These are phyloP conservation scores for Bryoerythrophyllum caledonicum DNA, from an alignment of 225 moss, liverwort and hornwort genomes.

Conservation along the genomic window DNA sequence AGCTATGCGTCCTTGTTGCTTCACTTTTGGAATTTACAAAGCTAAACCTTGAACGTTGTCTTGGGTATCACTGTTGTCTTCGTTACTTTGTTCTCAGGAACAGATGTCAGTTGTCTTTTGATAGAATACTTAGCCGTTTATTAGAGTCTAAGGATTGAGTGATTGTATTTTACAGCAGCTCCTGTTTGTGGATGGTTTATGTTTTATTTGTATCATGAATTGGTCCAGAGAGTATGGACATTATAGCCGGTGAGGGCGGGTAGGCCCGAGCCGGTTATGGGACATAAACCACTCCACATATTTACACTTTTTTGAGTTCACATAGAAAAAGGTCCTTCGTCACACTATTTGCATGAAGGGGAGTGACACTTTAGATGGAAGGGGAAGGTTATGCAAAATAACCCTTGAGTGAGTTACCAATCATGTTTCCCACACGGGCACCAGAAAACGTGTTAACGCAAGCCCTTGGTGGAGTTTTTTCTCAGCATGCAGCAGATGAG, in stretches of 20 bases:
- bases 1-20: neutral
- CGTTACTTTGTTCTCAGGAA: neutral
- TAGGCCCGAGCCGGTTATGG: no score
- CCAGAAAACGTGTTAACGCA: conserved; percentile 5
- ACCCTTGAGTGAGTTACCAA: no score
- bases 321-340: no score
- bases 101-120: neutral
- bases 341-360: no score
- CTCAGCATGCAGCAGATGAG: conserved; percentile 99
- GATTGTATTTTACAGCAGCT: neutral
- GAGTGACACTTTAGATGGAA: no score
- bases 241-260: no score
- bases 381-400: no score
- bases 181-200: neutral
- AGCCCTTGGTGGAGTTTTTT: conserved; percentile 23
- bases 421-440: no score
- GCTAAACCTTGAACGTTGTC: neutral
- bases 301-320: no score
- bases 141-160: neutral
- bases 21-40: conserved; percentile 2
- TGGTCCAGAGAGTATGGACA: conserved; percentile 6
- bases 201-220: neutral
- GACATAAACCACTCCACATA: no score
- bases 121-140: neutral
- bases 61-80: neutral